Percentiles rank a stretch among this genome's conserved stretches.
phyloP scores from a whole-genome alignment of 805 yeast genomes.

The Cyberlindnera maritima region DNA sequence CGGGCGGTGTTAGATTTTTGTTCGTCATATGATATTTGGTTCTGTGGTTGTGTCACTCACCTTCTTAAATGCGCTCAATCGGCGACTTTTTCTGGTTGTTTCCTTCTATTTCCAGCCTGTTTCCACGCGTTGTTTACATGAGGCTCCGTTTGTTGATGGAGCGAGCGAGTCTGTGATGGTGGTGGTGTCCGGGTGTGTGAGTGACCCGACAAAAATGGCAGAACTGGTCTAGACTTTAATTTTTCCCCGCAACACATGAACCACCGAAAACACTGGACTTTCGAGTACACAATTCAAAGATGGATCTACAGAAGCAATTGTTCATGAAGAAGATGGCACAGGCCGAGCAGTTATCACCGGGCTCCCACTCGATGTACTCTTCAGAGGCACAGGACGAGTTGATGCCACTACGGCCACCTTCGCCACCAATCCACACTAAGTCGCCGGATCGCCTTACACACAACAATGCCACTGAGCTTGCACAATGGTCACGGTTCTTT shows the following conservation, averaged over 20 bases:
- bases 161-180: too few species aligned
- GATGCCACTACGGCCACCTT: slow-evolving; percentile 14
- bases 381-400: slow-evolving; percentile 12
- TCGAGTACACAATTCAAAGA: background rate
- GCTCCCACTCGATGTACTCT: slow-evolving; percentile 2
- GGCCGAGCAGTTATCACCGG: slow-evolving; percentile 4
- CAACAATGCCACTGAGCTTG: background rate
- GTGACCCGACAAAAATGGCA: background rate
- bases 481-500: slow-evolving; percentile 36
- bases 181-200: slow-evolving; percentile 5
- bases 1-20: background rate
- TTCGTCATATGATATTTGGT: too few species aligned
- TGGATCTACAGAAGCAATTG: slow-evolving; percentile 14
- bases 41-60: background rate
- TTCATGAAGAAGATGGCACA: slow-evolving; percentile 15
- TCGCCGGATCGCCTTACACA: background rate
- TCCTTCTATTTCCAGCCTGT: too few species aligned
- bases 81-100: background rate
- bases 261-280: background rate
- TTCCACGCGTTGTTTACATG: slow-evolving; percentile 2
- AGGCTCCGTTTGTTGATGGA: slow-evolving; percentile 4
- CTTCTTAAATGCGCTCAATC: background rate
- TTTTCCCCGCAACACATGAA: background rate
- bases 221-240: background rate
- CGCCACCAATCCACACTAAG: slow-evolving; percentile 10